A percentile compares a stretch with the other conserved stretches of the same genome.
Conservation (phyloP, 148 eudicot genomes). For the Persicaria tinctoria region DNA sequence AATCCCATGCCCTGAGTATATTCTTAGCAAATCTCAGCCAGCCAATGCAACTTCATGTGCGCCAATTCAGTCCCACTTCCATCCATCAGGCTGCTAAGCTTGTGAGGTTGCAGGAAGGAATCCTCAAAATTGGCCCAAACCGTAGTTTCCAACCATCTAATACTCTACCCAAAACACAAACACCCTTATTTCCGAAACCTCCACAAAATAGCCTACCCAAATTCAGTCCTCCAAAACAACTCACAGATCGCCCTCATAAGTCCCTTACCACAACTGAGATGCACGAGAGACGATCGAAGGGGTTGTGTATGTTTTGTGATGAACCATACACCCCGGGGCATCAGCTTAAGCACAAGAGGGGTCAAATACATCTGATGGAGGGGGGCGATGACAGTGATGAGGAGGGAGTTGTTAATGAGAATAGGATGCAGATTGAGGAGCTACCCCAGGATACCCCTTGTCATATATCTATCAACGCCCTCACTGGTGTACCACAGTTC, state of each 20-base stretch:
- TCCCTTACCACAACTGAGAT: neutral
- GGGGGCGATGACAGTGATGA: neutral
- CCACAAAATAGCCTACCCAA: too few relatives aligned
- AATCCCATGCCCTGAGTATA: neutral
- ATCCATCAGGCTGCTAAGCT: neutral
- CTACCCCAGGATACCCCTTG: neutral
- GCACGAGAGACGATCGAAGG: neutral
- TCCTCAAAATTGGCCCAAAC: neutral
- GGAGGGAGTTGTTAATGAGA: neutral
- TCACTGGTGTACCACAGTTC: neutral
- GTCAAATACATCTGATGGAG: neutral
- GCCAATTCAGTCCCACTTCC: neutral
- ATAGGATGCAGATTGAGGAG: neutral
- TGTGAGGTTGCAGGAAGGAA: neutral
- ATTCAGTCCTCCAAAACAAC: neutral
- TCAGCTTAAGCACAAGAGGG: neutral
- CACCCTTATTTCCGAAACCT: neutral
- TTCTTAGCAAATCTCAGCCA: neutral
- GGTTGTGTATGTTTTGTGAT: constrained; percentile 12
- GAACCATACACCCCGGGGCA: constrained; percentile 8
- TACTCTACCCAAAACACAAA: neutral
- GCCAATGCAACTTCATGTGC: neutral
- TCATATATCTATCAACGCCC: neutral
- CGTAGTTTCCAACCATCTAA: too few relatives aligned
- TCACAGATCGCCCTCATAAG: rapidly evolving